phyloP scores from a whole-genome alignment of 306 rosid genomes.

The Sicyos baderoa region DNA sequence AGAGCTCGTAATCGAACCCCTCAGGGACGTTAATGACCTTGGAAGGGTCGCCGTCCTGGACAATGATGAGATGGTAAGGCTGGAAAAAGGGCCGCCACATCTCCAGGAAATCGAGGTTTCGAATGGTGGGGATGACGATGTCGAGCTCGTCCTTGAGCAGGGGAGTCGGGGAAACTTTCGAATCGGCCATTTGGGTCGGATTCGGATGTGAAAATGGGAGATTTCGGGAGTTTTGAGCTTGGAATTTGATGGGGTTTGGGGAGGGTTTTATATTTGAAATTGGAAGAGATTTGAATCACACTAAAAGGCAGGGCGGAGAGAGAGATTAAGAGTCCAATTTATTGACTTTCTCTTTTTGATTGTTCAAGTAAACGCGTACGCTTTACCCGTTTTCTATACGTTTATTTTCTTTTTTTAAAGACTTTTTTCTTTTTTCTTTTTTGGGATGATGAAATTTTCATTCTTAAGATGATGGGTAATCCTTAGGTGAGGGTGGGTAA shows the following conservation, averaged over 20 bases:
- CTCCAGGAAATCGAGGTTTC: conserved; percentile 79
- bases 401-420: not conserved
- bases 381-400: not conserved
- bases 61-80: conserved; percentile 60
- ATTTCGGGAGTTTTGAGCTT: conserved; percentile 10
- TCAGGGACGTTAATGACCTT: conserved; percentile 54
- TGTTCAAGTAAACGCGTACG: not conserved
- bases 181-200: conserved; percentile 35
- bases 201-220: not conserved
- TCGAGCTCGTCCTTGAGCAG: conserved; percentile 64
- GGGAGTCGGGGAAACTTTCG: conserved; percentile 32
- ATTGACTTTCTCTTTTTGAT: not conserved
- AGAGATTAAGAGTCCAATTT: not conserved
- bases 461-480: no score
- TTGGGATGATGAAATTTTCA: no score
- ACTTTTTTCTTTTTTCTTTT: no score
- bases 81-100: conserved; percentile 83
- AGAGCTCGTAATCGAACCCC: conserved; percentile 65
- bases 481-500: no score
- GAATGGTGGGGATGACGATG: conserved; percentile 83
- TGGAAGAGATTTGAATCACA: not conserved
- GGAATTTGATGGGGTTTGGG: not conserved
- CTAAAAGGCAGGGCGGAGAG: no score
- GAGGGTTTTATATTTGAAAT: not conserved
- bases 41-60: conserved; percentile 74